Evolutionary conservation across 2,329 filamentous ascomycete species (phyloP).

Genomic region (Dactylonectria macrodidyma): DNA sequence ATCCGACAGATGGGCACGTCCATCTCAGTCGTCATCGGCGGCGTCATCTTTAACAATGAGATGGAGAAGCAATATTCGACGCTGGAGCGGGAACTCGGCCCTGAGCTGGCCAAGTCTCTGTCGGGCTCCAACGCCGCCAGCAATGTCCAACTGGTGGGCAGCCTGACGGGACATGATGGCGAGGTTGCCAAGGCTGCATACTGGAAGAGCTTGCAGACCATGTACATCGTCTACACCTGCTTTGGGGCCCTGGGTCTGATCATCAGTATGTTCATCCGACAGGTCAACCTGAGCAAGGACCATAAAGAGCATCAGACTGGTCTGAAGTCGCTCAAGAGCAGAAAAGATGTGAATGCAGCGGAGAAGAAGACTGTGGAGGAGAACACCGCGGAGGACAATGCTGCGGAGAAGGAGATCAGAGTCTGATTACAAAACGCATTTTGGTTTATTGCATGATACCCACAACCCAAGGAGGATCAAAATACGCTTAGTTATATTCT

Average conservation of each 20-base stretch:
- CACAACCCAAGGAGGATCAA: neutral
- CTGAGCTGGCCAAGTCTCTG: constrained; percentile 64
- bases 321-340: constrained; percentile 58
- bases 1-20: constrained; percentile 78
- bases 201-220: constrained; percentile 64
- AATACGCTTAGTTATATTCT: neutral
- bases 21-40: constrained; percentile 79
- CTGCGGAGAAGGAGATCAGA: constrained; percentile 28
- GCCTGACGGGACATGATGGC: constrained; percentile 63
- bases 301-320: constrained; percentile 74
- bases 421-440: neutral
- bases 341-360: constrained; percentile 43
- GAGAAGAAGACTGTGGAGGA: constrained; percentile 28
- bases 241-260: constrained; percentile 64
- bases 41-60: constrained; percentile 84
- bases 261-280: constrained; percentile 63
- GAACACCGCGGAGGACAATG: constrained; percentile 21
- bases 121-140: constrained; percentile 73
- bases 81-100: constrained; percentile 66
- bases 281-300: constrained; percentile 66
- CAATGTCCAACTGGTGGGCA: constrained; percentile 70
- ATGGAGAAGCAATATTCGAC: constrained; percentile 71
- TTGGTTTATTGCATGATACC: constrained; percentile 11
- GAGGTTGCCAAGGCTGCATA: constrained; percentile 62
- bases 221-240: constrained; percentile 71